phyloP scores from a whole-genome alignment of 768 basidiomycete species.

The Rhodotorula paludigena region DNA sequence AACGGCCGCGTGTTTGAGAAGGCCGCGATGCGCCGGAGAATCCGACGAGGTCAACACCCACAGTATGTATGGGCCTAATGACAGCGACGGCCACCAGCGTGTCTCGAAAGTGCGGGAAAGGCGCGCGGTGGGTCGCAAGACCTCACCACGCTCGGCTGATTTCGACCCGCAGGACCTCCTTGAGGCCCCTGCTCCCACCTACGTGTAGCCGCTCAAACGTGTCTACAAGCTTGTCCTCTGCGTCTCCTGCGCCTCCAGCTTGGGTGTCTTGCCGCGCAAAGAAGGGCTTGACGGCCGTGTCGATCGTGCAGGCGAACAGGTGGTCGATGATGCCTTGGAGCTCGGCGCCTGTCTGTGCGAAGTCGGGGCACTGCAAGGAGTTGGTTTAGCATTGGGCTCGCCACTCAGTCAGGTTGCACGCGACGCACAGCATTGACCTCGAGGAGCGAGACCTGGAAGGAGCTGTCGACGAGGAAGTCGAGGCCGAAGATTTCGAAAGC shows the following conservation, averaged over 20 bases:
- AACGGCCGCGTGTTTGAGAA: too few species aligned
- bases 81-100: too few species aligned
- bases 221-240: background rate
- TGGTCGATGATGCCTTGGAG: constrained; percentile 36
- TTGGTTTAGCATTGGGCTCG: too few species aligned
- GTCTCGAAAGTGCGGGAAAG: too few species aligned
- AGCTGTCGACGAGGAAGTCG: constrained; percentile 67
- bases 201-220: constrained; percentile 20
- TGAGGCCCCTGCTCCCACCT: constrained; percentile 10
- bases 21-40: too few species aligned
- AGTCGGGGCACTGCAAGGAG: constrained; percentile 59
- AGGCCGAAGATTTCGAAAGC: constrained; percentile 92
- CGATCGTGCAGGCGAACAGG: constrained; percentile 25
- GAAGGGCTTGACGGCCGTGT: constrained; percentile 27
- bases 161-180: constrained; percentile 25
- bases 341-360: constrained; percentile 67
- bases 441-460: constrained; percentile 65
- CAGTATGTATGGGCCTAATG: too few species aligned
- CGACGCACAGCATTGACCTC: constrained; percentile 78
- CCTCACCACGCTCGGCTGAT: constrained; percentile 24
- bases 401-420: background rate
- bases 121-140: too few species aligned
- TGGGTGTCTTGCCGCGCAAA: background rate
- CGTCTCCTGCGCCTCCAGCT: background rate
- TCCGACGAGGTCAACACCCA: too few species aligned